These are phyloP conservation scores for Protomyces arabidopsidicola DNA, from an alignment of 1,139 yeast genomes.

Conservation along the genomic window DNA sequence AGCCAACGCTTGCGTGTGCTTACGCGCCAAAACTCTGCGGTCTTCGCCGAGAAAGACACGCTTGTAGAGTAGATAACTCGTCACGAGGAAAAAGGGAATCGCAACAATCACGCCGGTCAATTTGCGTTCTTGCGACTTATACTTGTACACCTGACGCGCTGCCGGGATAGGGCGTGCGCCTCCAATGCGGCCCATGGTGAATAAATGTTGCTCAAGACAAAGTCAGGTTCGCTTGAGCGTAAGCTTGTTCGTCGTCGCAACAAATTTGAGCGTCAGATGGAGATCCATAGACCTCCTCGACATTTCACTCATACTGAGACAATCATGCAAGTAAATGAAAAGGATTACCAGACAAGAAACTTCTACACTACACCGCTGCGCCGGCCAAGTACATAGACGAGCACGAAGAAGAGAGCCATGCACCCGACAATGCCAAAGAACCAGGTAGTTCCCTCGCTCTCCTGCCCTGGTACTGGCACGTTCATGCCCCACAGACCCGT, in stretches of 20 bases:
- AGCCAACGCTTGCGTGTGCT: neutral
- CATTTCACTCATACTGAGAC: no score
- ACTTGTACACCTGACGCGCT: neutral
- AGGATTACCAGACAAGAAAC: no score
- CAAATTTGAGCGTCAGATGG: no score
- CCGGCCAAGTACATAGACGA: constrained; percentile 13
- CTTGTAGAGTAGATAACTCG: constrained; percentile 23
- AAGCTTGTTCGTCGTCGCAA: no score
- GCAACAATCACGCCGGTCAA: constrained; percentile 27
- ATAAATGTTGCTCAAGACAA: neutral
- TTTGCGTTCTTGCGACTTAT: neutral
- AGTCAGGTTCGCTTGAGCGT: no score
- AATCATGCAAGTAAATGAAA: no score
- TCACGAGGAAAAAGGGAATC: constrained; percentile 23
- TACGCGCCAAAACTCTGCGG: neutral
- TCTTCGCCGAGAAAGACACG: neutral
- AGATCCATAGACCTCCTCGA: no score
- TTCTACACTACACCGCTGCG: constrained; percentile 5
- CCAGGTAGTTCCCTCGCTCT: constrained; percentile 65
- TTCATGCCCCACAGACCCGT: constrained; percentile 99
- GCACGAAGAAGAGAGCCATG: constrained; percentile 17
- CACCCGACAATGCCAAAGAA: constrained; percentile 45
- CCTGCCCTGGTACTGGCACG: constrained; percentile 92
- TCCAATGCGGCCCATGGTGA: neutral
- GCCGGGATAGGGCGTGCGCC: neutral